phyloP scores from a whole-genome alignment of 495 filamentous ascomycete species.

The Lophiostoma macrostomum region DNA sequence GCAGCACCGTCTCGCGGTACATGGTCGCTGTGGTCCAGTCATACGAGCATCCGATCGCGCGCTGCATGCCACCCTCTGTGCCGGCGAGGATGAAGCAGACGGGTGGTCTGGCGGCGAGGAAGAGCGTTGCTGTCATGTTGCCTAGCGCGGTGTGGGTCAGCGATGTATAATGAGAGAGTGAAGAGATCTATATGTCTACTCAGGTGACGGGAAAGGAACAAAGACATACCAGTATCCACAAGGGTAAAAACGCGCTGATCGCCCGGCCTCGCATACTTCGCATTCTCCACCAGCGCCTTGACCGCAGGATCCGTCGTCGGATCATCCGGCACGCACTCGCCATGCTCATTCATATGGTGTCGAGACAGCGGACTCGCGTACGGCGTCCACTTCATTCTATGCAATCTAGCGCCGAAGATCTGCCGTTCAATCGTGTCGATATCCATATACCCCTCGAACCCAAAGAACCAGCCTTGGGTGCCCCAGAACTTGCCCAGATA shows the following conservation, averaged over 20 bases:
- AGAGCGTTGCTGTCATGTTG: slow-evolving; percentile 41
- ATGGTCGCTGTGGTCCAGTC: slow-evolving; percentile 30
- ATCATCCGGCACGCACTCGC: slow-evolving; percentile 23
- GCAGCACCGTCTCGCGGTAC: slow-evolving; percentile 36
- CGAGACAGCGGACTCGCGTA: slow-evolving; percentile 31
- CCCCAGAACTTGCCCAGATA: slow-evolving; percentile 33
- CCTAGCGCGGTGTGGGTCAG: slow-evolving; percentile 25
- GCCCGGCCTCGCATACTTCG: slow-evolving; percentile 7
- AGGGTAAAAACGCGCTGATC: slow-evolving; percentile 16
- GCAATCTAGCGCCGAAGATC: slow-evolving; percentile 35
- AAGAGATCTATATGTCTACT: too few relatives aligned
- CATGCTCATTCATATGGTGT: slow-evolving; percentile 25
- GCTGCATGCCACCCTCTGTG: slow-evolving; percentile 45
- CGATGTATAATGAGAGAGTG: not conserved
- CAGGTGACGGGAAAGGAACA: not conserved
- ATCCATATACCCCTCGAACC: slow-evolving; percentile 40
- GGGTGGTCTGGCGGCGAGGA: slow-evolving; percentile 42
- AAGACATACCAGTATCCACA: slow-evolving; percentile 17
- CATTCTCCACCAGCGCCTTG: slow-evolving; percentile 5
- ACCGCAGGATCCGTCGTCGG: slow-evolving; percentile 16
- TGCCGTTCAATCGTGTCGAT: slow-evolving; percentile 35
- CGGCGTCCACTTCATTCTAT: slow-evolving; percentile 34
- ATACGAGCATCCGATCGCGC: slow-evolving; percentile 41
- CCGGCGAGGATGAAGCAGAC: slow-evolving; percentile 41
- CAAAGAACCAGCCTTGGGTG: slow-evolving; percentile 41